These are phyloP conservation scores for Rhynchospora tenuis DNA, from an alignment of 176 grass and related monocot species.

Conservation along the genomic window DNA sequence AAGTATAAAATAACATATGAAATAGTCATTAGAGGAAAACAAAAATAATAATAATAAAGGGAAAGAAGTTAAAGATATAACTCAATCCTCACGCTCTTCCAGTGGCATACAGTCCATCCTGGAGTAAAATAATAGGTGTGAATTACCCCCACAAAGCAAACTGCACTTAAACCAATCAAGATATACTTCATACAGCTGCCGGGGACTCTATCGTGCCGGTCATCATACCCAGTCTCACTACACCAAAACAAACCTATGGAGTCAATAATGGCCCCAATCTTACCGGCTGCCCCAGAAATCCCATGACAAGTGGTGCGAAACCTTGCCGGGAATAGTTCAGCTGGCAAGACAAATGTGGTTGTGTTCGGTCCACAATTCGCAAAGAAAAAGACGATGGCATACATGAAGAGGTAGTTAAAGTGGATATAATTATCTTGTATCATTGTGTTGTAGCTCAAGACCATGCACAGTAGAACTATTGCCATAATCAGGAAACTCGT, in stretches of 20 bases:
- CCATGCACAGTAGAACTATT: constrained; percentile 15
- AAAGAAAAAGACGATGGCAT: constrained; percentile 29
- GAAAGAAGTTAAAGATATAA: background rate
- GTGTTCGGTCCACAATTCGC: constrained; percentile 35
- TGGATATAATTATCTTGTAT: constrained; percentile 1
- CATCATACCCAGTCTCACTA: background rate
- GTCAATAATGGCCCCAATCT: constrained; percentile 22
- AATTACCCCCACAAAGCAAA: constrained; percentile 11
- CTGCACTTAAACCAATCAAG: constrained; percentile 25
- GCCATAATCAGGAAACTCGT: constrained; percentile 31
- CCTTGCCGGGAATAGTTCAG: constrained; percentile 35
- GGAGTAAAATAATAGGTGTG: constrained; percentile 29
- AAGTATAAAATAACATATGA: no score
- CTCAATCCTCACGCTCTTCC: background rate
- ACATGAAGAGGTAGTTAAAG: constrained; percentile 16
- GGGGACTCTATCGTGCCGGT: background rate
- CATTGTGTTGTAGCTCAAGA: constrained; percentile 14
- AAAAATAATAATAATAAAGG: no score
- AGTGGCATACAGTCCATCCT: constrained; percentile 25
- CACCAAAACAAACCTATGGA: constrained; percentile 24
- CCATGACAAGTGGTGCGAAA: constrained; percentile 34
- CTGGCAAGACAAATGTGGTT: constrained; percentile 34
- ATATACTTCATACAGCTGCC: constrained; percentile 28
- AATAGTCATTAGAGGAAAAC: no score
- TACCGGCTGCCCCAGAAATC: constrained; percentile 17